phyloP scores from a whole-genome alignment of 164 flowering plant genomes.

The Malania oleifera region DNA sequence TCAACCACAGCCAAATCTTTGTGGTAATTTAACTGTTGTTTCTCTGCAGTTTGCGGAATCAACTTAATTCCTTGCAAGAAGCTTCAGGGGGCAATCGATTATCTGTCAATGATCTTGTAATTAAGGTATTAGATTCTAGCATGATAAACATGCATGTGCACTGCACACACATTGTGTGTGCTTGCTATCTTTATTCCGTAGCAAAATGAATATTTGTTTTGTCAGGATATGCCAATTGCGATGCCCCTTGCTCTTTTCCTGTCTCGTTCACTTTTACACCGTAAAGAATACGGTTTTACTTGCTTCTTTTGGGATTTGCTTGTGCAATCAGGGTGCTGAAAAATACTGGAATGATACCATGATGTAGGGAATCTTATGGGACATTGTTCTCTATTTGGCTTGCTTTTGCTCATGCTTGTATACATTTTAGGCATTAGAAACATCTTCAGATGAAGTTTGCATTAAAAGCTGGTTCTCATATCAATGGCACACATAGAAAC shows the following conservation, averaged over 20 bases:
- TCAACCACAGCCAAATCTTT: background rate
- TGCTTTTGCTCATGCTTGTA: background rate
- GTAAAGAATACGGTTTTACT: too few species aligned
- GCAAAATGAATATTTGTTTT: too few species aligned
- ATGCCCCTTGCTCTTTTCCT: too few species aligned
- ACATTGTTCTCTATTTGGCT: background rate
- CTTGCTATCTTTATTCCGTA: too few species aligned
- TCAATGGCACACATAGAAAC: background rate
- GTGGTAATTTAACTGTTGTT: background rate
- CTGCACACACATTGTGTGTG: too few species aligned
- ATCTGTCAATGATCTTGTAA: slow-evolving; percentile 90
- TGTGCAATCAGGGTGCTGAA: too few species aligned
- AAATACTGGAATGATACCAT: too few species aligned
- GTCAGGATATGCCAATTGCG: too few species aligned
- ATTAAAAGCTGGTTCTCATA: background rate
- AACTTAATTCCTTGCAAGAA: slow-evolving; percentile 83
- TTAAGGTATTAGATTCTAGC: slow-evolving; percentile 62
- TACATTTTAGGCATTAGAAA: background rate
- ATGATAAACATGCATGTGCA: too few species aligned
- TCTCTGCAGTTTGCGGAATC: slow-evolving; percentile 58
- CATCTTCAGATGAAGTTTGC: background rate
- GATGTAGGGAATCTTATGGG: too few species aligned
- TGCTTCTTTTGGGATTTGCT: too few species aligned
- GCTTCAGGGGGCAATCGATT: slow-evolving; percentile 84
- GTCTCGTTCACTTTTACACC: too few species aligned